Percentiles rank a stretch among this genome's conserved stretches.
Conservation (phyloP, 345 rosid species). For the Mercurialis annua region DNA sequence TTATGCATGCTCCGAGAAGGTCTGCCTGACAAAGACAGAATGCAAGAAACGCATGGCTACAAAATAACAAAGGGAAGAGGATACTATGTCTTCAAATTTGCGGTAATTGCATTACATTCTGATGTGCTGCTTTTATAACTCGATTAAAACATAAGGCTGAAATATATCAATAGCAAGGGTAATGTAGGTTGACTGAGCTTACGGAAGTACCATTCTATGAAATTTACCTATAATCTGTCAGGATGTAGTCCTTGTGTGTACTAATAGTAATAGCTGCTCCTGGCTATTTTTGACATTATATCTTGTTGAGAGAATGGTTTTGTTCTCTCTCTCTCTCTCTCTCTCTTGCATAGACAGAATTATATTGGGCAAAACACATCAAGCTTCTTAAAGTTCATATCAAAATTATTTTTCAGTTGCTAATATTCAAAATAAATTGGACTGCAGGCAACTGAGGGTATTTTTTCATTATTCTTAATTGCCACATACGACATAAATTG, state of each 20-base stretch:
- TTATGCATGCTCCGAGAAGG: conserved; percentile 85
- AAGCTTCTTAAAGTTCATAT: neutral
- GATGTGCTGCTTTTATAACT: conserved; percentile 14
- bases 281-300: neutral
- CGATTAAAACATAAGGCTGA: neutral
- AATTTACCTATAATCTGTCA: no score
- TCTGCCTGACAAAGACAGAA: conserved; percentile 56
- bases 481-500: neutral
- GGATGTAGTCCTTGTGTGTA: neutral
- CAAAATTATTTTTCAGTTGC: neutral
- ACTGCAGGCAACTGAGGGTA: neutral
- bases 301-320: neutral
- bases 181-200: neutral
- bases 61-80: conserved; percentile 90
- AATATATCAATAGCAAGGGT: neutral
- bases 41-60: conserved; percentile 75
- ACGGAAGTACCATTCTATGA: neutral
- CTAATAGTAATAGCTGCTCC: neutral
- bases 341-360: neutral
- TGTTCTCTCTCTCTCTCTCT: no score
- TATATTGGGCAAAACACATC: neutral
- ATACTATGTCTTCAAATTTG: conserved; percentile 64
- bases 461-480: neutral
- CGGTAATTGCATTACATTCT: conserved; percentile 41
- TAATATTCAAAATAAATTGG: neutral